A percentile compares a stretch with the other conserved stretches of the same genome.
These are phyloP conservation scores for Roridomyces roridus DNA, from an alignment of 768 basidiomycete genomes.

Conservation along the genomic window DNA sequence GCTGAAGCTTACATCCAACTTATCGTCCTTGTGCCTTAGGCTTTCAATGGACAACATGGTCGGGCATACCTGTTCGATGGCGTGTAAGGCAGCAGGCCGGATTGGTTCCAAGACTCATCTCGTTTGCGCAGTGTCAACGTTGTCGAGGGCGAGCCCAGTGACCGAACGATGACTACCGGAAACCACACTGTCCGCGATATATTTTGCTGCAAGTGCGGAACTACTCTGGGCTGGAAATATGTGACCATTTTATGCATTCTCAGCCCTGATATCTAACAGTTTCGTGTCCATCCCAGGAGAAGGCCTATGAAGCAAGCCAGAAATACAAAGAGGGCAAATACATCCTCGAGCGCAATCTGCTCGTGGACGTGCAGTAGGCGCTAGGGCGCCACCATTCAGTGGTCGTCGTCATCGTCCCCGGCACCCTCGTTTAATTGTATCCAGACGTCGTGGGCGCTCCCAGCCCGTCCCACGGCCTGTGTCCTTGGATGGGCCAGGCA, in stretches of 20 bases:
- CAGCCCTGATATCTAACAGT: conserved; percentile 1
- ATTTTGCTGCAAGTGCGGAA: conserved; percentile 89
- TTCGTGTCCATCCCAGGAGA: conserved; percentile 76
- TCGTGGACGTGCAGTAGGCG: conserved; percentile 80
- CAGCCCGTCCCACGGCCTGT: no score
- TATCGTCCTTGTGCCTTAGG: conserved; percentile 57
- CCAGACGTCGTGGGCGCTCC: background rate
- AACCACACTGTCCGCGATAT: conserved; percentile 97
- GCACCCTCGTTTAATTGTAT: conserved; percentile 25
- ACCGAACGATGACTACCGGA: conserved; percentile 96
- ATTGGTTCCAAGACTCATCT: conserved; percentile 21
- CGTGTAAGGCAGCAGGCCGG: conserved; percentile 66
- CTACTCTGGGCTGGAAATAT: conserved; percentile 97
- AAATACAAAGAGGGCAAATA: conserved; percentile 99
- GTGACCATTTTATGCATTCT: conserved; percentile 31
- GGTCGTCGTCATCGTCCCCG: conserved; percentile 1
- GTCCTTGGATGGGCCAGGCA: no score
- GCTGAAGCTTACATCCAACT: conserved; percentile 18
- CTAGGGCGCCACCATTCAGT: conserved; percentile 5
- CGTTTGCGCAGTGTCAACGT: conserved; percentile 79
- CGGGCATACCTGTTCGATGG: conserved; percentile 92
- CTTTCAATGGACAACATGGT: conserved; percentile 97
- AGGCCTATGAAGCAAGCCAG: conserved; percentile 88
- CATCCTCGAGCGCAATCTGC: conserved; percentile 93
- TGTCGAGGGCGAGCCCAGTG: conserved; percentile 85